phyloP scores from a whole-genome alignment of 352 stramenopile genomes.

The Globisporangium nagaii region DNA sequence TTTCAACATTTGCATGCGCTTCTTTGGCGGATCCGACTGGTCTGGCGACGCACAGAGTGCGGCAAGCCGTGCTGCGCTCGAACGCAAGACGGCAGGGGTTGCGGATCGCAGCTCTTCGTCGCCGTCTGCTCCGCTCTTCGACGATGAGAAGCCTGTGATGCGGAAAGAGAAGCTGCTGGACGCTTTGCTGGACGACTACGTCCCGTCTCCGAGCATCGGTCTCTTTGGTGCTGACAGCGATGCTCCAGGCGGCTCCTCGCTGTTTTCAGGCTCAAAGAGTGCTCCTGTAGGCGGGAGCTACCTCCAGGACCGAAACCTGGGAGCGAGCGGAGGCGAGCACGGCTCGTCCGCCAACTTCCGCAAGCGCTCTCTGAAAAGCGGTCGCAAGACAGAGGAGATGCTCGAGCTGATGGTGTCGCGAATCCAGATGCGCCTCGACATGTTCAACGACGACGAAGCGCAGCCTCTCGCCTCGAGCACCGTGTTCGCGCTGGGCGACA shows the following conservation, averaged over 20 bases:
- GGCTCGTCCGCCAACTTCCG: constrained; percentile 13
- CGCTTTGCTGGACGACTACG: constrained; percentile 79
- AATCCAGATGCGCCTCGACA: constrained; percentile 79
- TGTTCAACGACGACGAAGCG: constrained; percentile 73
- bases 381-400: constrained; percentile 88
- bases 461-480: constrained; percentile 74
- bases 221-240: constrained; percentile 41
- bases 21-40: constrained; percentile 86
- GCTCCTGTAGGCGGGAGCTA: constrained; percentile 23
- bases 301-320: constrained; percentile 22
- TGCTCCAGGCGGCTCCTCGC: constrained; percentile 10
- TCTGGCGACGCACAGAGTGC: constrained; percentile 45
- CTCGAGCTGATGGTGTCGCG: constrained; percentile 74
- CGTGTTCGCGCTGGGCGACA: constrained; percentile 67
- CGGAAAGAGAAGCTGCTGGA: constrained; percentile 74
- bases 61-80: constrained; percentile 17
- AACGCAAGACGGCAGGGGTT: not conserved
- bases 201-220: constrained; percentile 48
- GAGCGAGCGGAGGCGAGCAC: not conserved
- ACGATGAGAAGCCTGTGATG: constrained; percentile 7
- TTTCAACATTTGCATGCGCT: constrained; percentile 85
- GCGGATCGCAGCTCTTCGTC: not conserved
- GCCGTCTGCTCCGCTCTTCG: not conserved
- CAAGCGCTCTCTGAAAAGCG: constrained; percentile 67
- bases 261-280: constrained; percentile 40